Base-by-base conservation (phyloP, 257 asterid genomes). In the Misopates orontium region DNA sequence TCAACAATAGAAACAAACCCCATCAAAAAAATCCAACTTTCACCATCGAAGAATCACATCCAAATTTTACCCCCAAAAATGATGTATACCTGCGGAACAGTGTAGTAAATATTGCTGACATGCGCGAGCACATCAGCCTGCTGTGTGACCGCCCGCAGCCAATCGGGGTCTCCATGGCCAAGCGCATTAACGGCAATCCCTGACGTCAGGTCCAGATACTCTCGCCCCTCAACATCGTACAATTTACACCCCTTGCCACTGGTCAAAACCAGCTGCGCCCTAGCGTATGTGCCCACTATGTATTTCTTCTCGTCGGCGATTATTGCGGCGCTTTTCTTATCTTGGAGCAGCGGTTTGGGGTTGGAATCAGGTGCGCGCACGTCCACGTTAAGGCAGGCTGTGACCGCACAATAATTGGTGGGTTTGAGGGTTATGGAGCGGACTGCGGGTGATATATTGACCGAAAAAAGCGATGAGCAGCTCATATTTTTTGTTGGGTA, bases 171-270 rank as follows among this genome's bases (percentile, higher is more conserved):
- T 55, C 89, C 91, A 70, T 90, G 96, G 56, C 99, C 99, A 21
- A 94, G 95, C 56, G 96, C 92, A 74, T 86, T 94, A 4, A 90
- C 99, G 39, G 96, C 96, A 60, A 94, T 88, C 19, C 97, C 97
- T 5, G 97, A 77, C 41, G 85, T 82, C 76, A 94, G 69, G 71
- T 94, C 99, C 70, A 94, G 81, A 78, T 88, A 94, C 79, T 94
- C 99, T 64, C 74, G 69, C 74, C 96, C 96, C 25, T 88, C 96
- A 23, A 94, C 78, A 71, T 90, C 99, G 75, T 79, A 85, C 84
- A 90, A 64, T 67, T 75, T 86, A 73, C 96, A 88, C 0, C 97
- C 99, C 53, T 81, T 86, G 69, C 97, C 97, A 73, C 90, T 75
- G 47, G 84, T 57, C 56, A 90, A 67, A 51, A 88, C 96, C 68